Percentiles rank a stretch among this genome's conserved stretches.
Conservation (phyloP, 495 filamentous ascomycete species). For the Neurospora discreta region DNA sequence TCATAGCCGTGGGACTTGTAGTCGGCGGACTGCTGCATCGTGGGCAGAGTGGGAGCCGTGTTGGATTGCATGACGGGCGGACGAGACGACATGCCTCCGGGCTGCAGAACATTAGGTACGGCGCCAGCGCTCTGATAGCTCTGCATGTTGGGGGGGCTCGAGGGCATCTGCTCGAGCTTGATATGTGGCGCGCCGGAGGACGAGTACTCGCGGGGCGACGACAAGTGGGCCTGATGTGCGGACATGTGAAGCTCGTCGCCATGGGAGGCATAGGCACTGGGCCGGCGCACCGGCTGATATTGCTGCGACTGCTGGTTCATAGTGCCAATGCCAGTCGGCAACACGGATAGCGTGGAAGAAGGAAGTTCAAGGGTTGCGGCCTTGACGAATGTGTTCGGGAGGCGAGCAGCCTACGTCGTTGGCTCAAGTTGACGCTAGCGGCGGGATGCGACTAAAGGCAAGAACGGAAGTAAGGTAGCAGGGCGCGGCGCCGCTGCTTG, state of each 20-base stretch:
- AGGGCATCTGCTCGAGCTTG: constrained; percentile 17
- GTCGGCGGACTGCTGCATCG: constrained; percentile 57
- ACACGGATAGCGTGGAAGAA: background rate
- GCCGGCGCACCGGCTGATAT: constrained; percentile 33
- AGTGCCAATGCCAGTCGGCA: constrained; percentile 18
- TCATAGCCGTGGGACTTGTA: constrained; percentile 57
- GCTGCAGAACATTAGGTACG: constrained; percentile 64
- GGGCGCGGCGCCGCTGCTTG: background rate
- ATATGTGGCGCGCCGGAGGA: constrained; percentile 39
- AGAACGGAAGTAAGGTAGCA: background rate
- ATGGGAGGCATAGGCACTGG: constrained; percentile 32
- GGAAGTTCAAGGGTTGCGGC: background rate
- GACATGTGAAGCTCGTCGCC: constrained; percentile 73
- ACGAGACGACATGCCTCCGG: constrained; percentile 41
- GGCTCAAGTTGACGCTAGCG: background rate
- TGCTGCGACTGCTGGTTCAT: constrained; percentile 40
- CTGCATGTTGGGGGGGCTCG: constrained; percentile 34
- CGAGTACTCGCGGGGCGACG: constrained; percentile 40
- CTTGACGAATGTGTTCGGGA: background rate
- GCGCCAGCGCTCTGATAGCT: constrained; percentile 42
- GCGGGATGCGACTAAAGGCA: constrained; percentile 1
- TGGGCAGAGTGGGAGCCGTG: constrained; percentile 60
- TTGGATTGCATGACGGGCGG: constrained; percentile 58
- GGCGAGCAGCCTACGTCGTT: background rate
- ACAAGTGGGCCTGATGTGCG: constrained; percentile 27